These are phyloP conservation scores for Achaetomium macrosporum DNA, from an alignment of 2,329 filamentous ascomycete species.

Conservation along the genomic window DNA sequence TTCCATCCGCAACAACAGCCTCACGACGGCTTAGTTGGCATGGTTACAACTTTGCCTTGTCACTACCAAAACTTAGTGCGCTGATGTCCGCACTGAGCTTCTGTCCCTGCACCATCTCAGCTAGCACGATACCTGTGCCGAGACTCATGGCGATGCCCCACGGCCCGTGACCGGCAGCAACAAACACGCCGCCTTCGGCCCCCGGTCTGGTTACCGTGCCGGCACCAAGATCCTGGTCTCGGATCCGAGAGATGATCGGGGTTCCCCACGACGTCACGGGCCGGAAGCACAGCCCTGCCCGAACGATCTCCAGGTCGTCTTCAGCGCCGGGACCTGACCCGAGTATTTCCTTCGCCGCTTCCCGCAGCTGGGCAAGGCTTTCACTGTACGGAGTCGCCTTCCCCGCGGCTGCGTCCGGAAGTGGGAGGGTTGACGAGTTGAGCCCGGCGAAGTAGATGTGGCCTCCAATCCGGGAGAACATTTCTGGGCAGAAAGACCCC, in stretches of 20 bases:
- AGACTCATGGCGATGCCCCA: constrained; percentile 64
- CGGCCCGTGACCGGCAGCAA: constrained; percentile 68
- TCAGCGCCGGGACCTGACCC: constrained; percentile 28
- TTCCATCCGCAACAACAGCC: not conserved
- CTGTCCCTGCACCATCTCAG: constrained; percentile 61
- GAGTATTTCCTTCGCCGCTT: constrained; percentile 44
- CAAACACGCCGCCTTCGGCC: constrained; percentile 57
- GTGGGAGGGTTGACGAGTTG: constrained; percentile 53
- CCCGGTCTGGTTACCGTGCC: constrained; percentile 37
- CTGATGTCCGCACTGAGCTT: constrained; percentile 54
- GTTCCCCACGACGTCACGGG: constrained; percentile 59
- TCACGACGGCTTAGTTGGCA: not conserved
- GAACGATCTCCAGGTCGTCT: constrained; percentile 55
- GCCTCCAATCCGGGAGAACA: constrained; percentile 60
- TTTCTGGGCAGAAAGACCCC: constrained; percentile 60
- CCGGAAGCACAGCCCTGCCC: constrained; percentile 66
- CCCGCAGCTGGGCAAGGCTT: constrained; percentile 45
- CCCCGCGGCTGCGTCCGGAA: constrained; percentile 51
- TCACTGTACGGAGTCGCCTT: constrained; percentile 42
- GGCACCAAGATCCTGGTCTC: constrained; percentile 49
- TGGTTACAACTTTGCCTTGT: not conserved
- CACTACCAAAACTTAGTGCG: constrained; percentile 33
- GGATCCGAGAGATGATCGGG: constrained; percentile 56
- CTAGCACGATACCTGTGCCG: constrained; percentile 65
- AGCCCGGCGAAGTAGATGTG: constrained; percentile 70